Base-by-base conservation (phyloP, 2,329 filamentous ascomycete genomes). In the Colletotrichum lupini region DNA sequence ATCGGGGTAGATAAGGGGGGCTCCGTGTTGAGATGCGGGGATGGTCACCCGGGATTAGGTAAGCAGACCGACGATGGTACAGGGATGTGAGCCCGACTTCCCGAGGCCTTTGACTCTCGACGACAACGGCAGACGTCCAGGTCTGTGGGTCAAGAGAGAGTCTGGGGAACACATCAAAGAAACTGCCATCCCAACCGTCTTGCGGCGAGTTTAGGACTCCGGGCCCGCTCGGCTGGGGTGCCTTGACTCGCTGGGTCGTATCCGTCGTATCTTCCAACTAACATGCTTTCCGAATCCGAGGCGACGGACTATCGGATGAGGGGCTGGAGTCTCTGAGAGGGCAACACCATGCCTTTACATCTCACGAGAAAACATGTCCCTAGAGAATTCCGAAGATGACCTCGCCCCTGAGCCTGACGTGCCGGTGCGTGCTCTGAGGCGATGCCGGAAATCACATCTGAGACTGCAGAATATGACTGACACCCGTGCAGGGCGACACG, bases 171-270 rank as follows among this genome's bases (percentile, higher is more conserved):
- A 46, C 32, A 24, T n/a, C 16, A 3, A 7, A 14, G 22, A 22
- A 19, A 4, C 22, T 28, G 52, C 22, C 26, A 30, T 49, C 59
- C 5, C 9, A 49, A 49, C 14, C 4, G 32, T 32, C 14, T 24
- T 32, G 42, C 42, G 42, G 32, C 55, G 19, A 42, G n/a, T 7
- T 16, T n/a, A 7, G 16, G 24, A 42, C 42, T 42, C 2, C n/a
- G 62, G 26, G 22, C 30, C 63, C 46, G 68, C 42, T 53, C 22
- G 42, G 26, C 62, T 16, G 16, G 32, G 32, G 16, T 67, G 58
- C 60, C 46, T 70, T 64, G 68, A 22, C 55, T 57, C 35, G 19
- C 42, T 37, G 19, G 28, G 55, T 67, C 55, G 37, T 37, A 63
- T 64, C 56, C 22, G 37, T 42, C 37, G 37, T 7, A 19, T 42